Evolutionary conservation across 257 asterid genomes (phyloP).

Genomic region (Solanum piurae): DNA sequence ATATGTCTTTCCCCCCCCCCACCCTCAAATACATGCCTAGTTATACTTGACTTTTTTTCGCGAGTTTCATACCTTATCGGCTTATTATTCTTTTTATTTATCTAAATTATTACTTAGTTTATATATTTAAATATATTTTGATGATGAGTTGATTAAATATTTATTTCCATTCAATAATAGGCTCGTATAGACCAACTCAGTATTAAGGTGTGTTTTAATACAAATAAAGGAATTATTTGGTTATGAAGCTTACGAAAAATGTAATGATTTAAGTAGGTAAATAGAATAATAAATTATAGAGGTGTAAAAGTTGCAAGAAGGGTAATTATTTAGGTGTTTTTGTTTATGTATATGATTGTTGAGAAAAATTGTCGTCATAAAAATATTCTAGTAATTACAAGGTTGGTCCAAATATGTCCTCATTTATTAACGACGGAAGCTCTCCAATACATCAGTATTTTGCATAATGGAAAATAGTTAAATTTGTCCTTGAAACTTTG

Average conservation of each 20-base stretch:
- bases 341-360: neutral
- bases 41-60: no score
- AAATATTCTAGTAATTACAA: neutral
- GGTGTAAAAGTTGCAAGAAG: neutral
- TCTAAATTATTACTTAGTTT: neutral
- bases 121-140: neutral
- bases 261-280: no score
- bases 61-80: rapidly evolving
- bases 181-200: rapidly evolving
- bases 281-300: neutral
- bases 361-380: no score
- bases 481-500: no score
- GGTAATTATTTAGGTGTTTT: neutral
- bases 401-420: neutral
- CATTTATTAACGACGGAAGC: neutral
- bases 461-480: no score
- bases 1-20: neutral
- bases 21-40: neutral
- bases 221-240: neutral
- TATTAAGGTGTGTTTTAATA: neutral
- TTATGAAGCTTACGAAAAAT: no score
- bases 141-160: neutral
- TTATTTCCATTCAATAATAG: rapidly evolving
- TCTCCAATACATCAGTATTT: no score
- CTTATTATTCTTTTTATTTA: rapidly evolving